These are phyloP conservation scores for Penicillium occitanis DNA, from an alignment of 2,329 filamentous ascomycete genomes.

Conservation along the genomic window DNA sequence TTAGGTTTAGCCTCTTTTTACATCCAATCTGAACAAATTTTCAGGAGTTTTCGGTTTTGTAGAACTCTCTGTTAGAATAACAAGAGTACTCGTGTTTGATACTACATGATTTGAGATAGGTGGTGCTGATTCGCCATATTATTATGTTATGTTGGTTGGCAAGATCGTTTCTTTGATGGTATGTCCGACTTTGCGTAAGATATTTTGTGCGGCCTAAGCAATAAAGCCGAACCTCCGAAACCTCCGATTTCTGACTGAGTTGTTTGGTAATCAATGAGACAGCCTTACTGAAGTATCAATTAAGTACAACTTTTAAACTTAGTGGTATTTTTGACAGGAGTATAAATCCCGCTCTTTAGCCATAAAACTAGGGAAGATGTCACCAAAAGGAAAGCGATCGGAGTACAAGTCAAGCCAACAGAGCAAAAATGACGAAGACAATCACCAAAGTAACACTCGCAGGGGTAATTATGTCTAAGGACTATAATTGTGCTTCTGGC, in stretches of 20 bases:
- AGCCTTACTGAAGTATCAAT: not conserved
- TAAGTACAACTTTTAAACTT: not conserved
- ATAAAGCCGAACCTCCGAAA: slow-evolving; percentile 1
- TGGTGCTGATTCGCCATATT: not conserved
- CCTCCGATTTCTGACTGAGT: not conserved
- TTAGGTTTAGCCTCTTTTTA: not conserved
- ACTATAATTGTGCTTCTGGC: not conserved
- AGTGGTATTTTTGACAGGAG: not conserved
- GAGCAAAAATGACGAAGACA: slow-evolving; percentile 5
- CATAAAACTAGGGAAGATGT: not conserved
- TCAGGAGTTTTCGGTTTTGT: not conserved
- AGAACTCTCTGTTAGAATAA: not conserved
- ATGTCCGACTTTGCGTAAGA: not conserved
- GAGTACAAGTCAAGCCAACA: not conserved
- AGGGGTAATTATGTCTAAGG: slow-evolving; percentile 1
- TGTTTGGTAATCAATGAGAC: not conserved
- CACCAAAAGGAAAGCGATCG: not conserved
- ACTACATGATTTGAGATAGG: not conserved
- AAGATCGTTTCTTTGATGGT: not conserved
- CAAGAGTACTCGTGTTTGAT: not conserved
- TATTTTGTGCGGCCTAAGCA: not conserved
- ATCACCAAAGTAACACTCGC: slow-evolving; percentile 18
- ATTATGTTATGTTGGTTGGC: not conserved
- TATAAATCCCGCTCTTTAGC: not conserved
- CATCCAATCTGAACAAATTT: not conserved